Evolutionary conservation across 2,329 filamentous ascomycete genomes (phyloP).

Genomic region (Mycocentrospora acerina): DNA sequence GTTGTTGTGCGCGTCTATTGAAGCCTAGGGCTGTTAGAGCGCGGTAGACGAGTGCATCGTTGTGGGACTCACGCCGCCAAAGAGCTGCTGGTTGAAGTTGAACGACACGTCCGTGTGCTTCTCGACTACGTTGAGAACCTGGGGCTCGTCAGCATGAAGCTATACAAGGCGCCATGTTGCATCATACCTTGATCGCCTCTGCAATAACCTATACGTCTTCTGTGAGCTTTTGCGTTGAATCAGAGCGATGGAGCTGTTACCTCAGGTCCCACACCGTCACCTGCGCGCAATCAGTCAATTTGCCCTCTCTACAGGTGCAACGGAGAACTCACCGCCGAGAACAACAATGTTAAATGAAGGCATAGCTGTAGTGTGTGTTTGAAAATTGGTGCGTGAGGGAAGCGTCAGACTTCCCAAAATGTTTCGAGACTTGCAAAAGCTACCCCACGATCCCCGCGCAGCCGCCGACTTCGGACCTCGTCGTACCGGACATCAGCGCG

Average conservation of each 20-base stretch:
- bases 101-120: slow-evolving; percentile 74
- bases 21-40: slow-evolving; percentile 61
- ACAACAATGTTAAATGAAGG: slow-evolving; percentile 46
- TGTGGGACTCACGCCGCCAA: slow-evolving; percentile 78
- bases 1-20: slow-evolving; percentile 77
- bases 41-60: not conserved
- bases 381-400: slow-evolving; percentile 2
- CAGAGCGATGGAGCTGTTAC: slow-evolving; percentile 23
- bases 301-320: not conserved
- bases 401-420: not conserved
- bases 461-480: not conserved
- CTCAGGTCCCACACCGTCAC: slow-evolving; percentile 46
- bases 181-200: slow-evolving; percentile 77
- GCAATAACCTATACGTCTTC: slow-evolving; percentile 65
- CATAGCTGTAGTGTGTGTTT: slow-evolving; percentile 25
- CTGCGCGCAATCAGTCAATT: slow-evolving; percentile 27
- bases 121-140: slow-evolving; percentile 81
- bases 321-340: slow-evolving; percentile 37
- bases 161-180: not conserved
- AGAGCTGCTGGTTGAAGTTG: slow-evolving; percentile 84
- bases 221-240: slow-evolving; percentile 17
- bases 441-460: not conserved
- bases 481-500: too few species aligned
- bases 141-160: slow-evolving; percentile 9
- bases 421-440: not conserved